Percentiles rank a stretch among this genome's conserved stretches.
Conservation (phyloP, 2,329 filamentous ascomycete genomes). For the Curvularia sp. region DNA sequence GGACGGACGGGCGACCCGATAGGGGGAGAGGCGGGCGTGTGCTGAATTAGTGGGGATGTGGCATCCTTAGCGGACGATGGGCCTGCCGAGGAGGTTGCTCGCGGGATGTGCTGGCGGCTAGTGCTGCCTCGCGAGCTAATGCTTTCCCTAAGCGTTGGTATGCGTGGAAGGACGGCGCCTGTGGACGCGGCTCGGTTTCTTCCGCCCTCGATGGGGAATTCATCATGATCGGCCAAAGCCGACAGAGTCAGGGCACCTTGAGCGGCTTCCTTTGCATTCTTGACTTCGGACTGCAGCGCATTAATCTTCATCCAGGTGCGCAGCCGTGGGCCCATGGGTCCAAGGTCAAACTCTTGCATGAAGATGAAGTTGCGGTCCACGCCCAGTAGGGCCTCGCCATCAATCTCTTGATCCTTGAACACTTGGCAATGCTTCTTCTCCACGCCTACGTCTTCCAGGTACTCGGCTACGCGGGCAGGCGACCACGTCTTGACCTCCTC, state of each 20-base stretch:
- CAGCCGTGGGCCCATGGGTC: slow-evolving; percentile 84
- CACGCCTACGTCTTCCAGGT: slow-evolving; percentile 83
- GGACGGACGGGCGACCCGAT: slow-evolving; percentile 61
- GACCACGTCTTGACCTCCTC: slow-evolving; percentile 82
- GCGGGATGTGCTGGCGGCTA: slow-evolving; percentile 38
- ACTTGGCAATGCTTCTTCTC: slow-evolving; percentile 92
- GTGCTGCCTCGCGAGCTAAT: slow-evolving; percentile 37
- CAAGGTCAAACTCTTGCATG: slow-evolving; percentile 93
- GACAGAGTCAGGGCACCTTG: slow-evolving; percentile 47
- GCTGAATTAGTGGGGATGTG: slow-evolving; percentile 55
- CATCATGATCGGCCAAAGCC: slow-evolving; percentile 34
- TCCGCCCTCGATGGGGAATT: slow-evolving; percentile 49
- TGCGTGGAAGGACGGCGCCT: slow-evolving; percentile 48
- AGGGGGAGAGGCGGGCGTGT: slow-evolving; percentile 51
- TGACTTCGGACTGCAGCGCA: slow-evolving; percentile 84
- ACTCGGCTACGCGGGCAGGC: slow-evolving; percentile 83
- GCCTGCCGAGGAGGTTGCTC: slow-evolving; percentile 43
- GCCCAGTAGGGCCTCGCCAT: slow-evolving; percentile 87
- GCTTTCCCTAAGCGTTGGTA: slow-evolving; percentile 47
- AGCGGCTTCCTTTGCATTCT: slow-evolving; percentile 57
- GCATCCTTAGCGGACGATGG: slow-evolving; percentile 44
- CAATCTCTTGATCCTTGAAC: slow-evolving; percentile 94
- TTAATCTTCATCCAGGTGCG: slow-evolving; percentile 99
- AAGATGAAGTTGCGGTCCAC: slow-evolving; percentile 97
- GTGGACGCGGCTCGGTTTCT: slow-evolving; percentile 58